Conservation (phyloP, 2,329 filamentous ascomycete genomes). For the Nothopassalora personata region DNA sequence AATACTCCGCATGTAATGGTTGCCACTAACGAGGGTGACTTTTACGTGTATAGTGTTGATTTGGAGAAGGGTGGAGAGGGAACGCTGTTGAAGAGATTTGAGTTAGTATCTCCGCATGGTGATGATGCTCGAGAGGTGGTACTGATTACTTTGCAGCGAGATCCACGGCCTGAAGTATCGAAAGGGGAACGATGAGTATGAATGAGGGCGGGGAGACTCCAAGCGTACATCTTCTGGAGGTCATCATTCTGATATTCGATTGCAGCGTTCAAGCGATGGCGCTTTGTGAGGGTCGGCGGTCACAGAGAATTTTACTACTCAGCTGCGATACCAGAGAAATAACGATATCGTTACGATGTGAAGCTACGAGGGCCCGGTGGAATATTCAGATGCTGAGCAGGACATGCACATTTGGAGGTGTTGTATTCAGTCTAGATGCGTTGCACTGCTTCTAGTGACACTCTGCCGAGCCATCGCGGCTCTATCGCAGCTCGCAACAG, state of each 20-base stretch:
- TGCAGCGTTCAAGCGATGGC: slow-evolving; percentile 24
- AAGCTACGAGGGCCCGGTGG: too few relatives aligned
- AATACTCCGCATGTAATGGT: slow-evolving; percentile 96
- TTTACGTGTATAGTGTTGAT: slow-evolving; percentile 93
- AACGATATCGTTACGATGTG: too few relatives aligned
- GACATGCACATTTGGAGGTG: too few relatives aligned
- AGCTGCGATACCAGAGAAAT: background rate
- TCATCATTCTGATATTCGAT: background rate
- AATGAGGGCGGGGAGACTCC: background rate
- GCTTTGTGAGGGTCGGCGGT: background rate
- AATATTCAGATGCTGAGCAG: too few relatives aligned
- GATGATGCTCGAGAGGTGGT: background rate
- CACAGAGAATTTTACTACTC: background rate
- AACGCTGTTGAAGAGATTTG: slow-evolving; percentile 83
- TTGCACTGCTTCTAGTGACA: too few relatives aligned
- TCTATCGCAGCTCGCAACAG: too few relatives aligned
- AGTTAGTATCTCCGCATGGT: slow-evolving; percentile 55
- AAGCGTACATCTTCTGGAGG: background rate
- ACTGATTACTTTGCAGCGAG: slow-evolving; percentile 23
- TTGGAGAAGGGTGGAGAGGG: slow-evolving; percentile 93
- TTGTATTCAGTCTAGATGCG: too few relatives aligned
- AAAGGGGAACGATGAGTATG: slow-evolving; percentile 26
- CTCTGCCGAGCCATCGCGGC: too few relatives aligned
- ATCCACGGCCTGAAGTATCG: slow-evolving; percentile 30
- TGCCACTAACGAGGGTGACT: slow-evolving; percentile 89